Percentiles rank a stretch among this genome's conserved stretches.
These are phyloP conservation scores for Apophysomyces variabilis DNA, from an alignment of 371 early-diverging fungal genomes.

Conservation along the genomic window DNA sequence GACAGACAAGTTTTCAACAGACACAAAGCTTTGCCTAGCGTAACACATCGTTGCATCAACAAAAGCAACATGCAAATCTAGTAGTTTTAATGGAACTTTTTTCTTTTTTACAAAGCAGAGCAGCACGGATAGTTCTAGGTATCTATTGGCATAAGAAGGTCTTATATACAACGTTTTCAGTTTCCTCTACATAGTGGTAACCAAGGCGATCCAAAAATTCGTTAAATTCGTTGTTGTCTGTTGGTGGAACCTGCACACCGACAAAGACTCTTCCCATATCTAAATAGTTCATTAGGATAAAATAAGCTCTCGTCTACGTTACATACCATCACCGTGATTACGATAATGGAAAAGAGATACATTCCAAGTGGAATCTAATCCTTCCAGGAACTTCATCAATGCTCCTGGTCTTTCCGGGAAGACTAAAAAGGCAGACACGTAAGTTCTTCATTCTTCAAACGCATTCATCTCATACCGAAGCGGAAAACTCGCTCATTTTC, in stretches of 20 bases:
- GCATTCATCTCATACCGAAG: constrained; percentile 58
- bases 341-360: constrained; percentile 97
- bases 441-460: not conserved
- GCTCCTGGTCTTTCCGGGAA: constrained; percentile 98
- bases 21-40: too few relatives aligned
- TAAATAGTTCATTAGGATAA: constrained; percentile 21
- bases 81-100: not conserved
- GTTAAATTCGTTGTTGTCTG: constrained; percentile 63
- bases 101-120: not conserved
- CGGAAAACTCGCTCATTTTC: constrained; percentile 88
- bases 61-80: too few relatives aligned
- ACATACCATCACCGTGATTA: constrained; percentile 87
- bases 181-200: constrained; percentile 90
- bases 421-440: constrained; percentile 33
- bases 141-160: constrained; percentile 62
- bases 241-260: constrained; percentile 90
- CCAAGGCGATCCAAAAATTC: constrained; percentile 72
- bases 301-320: not conserved
- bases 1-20: too few relatives aligned
- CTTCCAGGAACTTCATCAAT: constrained; percentile 79
- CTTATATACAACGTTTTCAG: constrained; percentile 84
- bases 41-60: too few relatives aligned
- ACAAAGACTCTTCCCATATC: constrained; percentile 93
- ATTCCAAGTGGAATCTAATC: constrained; percentile 79
- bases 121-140: not conserved